phyloP scores from a whole-genome alignment of 2,329 filamentous ascomycete species.

The Botrytis fragariae region DNA sequence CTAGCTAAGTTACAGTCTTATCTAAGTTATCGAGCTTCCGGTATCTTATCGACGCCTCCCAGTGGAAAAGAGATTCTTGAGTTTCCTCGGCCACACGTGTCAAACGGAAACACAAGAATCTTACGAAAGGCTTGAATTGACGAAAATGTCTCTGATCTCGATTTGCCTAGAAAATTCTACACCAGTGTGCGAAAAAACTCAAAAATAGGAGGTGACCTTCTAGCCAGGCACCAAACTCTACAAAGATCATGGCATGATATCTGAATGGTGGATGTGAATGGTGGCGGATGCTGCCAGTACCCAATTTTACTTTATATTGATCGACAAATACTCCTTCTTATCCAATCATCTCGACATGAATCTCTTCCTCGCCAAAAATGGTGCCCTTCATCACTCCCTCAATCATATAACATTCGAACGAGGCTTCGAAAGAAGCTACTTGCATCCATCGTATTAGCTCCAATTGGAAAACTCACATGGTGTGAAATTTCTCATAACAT shows the following conservation, averaged over 20 bases:
- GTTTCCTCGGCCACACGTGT: not conserved
- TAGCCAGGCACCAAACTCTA: not conserved
- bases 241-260: not conserved
- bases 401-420: not conserved
- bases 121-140: not conserved
- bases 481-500: not conserved
- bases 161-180: not conserved
- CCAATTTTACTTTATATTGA: not conserved
- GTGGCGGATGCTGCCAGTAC: not conserved
- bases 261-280: not conserved
- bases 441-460: not conserved
- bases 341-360: slow-evolving; percentile 3
- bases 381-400: not conserved
- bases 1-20: not conserved
- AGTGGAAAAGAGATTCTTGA: not conserved
- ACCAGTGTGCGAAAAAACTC: not conserved
- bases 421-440: not conserved
- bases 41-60: not conserved
- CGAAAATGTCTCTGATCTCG: not conserved
- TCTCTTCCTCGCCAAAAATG: not conserved
- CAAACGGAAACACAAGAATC: not conserved
- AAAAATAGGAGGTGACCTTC: not conserved
- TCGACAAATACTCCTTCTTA: not conserved
- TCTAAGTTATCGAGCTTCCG: not conserved
- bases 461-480: not conserved